These are phyloP conservation scores for Macroventuria anomochaeta DNA, from an alignment of 2,329 filamentous ascomycete genomes.

Conservation along the genomic window DNA sequence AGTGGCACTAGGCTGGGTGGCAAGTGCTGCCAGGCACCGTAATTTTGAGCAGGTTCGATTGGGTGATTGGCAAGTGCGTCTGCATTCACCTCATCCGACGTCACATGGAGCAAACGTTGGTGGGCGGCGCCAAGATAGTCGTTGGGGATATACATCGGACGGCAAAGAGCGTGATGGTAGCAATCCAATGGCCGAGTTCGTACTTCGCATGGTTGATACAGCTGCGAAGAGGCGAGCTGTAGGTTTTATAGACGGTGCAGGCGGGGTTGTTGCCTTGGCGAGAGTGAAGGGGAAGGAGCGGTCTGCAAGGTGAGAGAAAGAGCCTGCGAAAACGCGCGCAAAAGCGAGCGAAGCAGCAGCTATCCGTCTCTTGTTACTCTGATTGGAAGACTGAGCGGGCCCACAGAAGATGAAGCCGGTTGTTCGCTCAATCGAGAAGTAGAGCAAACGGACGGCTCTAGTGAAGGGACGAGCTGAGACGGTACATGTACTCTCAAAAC, in stretches of 20 bases:
- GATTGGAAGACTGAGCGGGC: background rate
- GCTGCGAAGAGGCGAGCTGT: background rate
- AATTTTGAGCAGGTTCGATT: background rate
- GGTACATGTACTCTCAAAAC: too few relatives aligned
- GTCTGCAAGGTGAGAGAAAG: slow-evolving; percentile 7
- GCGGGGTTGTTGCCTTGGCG: slow-evolving; percentile 6
- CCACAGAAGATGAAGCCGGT: background rate
- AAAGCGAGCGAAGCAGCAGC: background rate
- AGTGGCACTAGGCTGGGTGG: background rate
- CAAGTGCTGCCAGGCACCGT: background rate
- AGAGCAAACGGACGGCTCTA: slow-evolving; percentile 1
- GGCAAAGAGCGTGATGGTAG: background rate
- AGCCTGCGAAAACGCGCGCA: background rate
- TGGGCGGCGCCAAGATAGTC: background rate
- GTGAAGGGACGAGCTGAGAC: background rate
- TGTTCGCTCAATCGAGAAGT: background rate
- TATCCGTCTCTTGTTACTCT: slow-evolving; percentile 1
- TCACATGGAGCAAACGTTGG: background rate
- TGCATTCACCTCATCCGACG: background rate
- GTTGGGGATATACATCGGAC: slow-evolving; percentile 1
- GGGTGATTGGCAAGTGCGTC: background rate
- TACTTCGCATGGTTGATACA: background rate
- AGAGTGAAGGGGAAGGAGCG: slow-evolving; percentile 10
- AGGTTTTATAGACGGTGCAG: background rate
- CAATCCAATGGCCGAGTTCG: background rate